phyloP scores from a whole-genome alignment of 2,329 filamentous ascomycete genomes.

The Trichoderma lentiforme region DNA sequence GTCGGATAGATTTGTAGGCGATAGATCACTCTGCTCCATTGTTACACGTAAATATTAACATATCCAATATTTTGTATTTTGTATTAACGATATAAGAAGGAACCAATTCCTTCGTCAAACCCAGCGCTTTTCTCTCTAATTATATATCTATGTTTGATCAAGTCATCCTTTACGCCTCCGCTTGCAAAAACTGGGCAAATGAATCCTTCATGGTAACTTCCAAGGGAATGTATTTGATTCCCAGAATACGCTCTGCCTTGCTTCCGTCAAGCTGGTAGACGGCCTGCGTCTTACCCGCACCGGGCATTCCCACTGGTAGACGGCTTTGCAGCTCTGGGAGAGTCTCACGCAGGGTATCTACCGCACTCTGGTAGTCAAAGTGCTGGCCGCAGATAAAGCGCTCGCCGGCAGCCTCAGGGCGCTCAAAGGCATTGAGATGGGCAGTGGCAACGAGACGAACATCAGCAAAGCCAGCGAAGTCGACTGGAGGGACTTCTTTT shows the following conservation, averaged over 20 bases:
- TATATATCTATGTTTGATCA: background rate
- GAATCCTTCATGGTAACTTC: constrained; percentile 17
- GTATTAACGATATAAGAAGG: background rate
- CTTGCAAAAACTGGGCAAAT: background rate
- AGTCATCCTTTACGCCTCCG: background rate
- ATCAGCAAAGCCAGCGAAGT: constrained; percentile 47
- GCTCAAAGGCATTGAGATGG: constrained; percentile 56
- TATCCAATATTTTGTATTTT: background rate
- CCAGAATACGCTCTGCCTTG: constrained; percentile 43
- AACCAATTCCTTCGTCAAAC: background rate
- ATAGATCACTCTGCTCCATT: background rate
- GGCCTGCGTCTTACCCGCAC: constrained; percentile 26
- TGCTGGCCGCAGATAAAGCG: constrained; percentile 61
- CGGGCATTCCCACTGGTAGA: constrained; percentile 21
- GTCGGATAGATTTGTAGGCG: background rate
- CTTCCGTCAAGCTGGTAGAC: constrained; percentile 45
- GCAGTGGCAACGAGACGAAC: constrained; percentile 57
- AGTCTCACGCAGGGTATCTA: constrained; percentile 51
- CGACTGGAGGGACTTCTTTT: constrained; percentile 21
- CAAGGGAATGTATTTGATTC: constrained; percentile 56
- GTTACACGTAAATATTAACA: background rate
- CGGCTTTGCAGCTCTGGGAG: constrained; percentile 44
- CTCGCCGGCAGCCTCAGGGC: constrained; percentile 54
- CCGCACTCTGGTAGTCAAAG: constrained; percentile 58
- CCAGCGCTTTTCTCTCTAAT: background rate